phyloP scores from a whole-genome alignment of 75 land plant species.

The Picea glauca region DNA sequence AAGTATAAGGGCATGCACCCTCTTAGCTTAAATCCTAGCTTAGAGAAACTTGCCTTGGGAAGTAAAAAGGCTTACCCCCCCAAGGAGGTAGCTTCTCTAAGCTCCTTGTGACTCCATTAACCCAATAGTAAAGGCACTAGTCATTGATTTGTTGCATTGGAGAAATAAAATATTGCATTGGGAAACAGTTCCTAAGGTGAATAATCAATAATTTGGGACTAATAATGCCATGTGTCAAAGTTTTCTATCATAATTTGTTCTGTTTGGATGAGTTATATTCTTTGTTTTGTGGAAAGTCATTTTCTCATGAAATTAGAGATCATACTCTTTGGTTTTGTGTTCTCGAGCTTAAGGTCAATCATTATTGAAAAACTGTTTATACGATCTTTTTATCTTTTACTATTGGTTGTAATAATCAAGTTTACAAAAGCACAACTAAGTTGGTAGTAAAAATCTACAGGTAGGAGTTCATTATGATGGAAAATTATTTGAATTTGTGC shows the following conservation, averaged over 20 bases:
- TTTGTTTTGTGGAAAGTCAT: background rate
- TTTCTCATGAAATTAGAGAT: background rate
- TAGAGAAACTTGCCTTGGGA: too few species aligned
- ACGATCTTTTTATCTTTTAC: background rate
- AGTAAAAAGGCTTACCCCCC: too few species aligned
- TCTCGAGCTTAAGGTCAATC: background rate
- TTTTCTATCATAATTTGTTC: background rate
- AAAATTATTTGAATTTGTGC: slow-evolving; percentile 90
- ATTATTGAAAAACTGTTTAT: background rate
- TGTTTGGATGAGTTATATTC: background rate
- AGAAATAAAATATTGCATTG: too few species aligned
- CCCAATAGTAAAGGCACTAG: too few species aligned
- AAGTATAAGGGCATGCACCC: too few species aligned
- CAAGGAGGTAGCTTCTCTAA: too few species aligned
- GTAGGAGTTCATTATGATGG: slow-evolving; percentile 82
- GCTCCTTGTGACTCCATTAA: too few species aligned
- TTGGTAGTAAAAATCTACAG: slow-evolving; percentile 31
- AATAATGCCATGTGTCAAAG: background rate
- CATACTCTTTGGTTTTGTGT: background rate
- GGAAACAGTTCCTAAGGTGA: background rate
- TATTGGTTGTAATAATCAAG: background rate
- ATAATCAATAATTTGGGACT: background rate
- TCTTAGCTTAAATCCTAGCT: too few species aligned
- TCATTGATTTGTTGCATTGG: too few species aligned
- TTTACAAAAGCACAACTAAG: background rate